A percentile compares a stretch with the other conserved stretches of the same genome.
Conservation (phyloP, 768 basidiomycete genomes). For the Boletus subparvulus region DNA sequence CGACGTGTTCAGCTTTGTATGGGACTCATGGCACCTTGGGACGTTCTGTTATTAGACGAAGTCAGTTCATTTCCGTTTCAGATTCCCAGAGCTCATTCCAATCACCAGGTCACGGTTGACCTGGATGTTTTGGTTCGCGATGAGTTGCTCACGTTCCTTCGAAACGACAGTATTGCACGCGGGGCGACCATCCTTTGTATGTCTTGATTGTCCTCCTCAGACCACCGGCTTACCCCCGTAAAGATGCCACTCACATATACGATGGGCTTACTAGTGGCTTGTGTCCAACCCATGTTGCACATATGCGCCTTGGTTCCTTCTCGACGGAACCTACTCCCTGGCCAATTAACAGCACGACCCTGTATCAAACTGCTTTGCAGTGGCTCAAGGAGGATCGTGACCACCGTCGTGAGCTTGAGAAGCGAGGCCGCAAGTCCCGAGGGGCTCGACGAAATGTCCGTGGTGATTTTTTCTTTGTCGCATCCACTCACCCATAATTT, state of each 20-base stretch:
- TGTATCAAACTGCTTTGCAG: conserved; percentile 75
- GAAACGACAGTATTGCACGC: conserved; percentile 73
- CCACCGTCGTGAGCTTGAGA: conserved; percentile 57
- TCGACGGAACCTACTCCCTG: conserved; percentile 67
- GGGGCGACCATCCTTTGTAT: conserved; percentile 86
- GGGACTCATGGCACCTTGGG: conserved; percentile 94
- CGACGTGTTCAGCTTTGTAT: conserved; percentile 92
- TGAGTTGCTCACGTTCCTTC: conserved; percentile 86
- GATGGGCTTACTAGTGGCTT: conserved; percentile 68
- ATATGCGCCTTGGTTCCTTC: conserved; percentile 84
- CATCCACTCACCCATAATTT: conserved; percentile 6
- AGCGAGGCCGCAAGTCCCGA: conserved; percentile 52
- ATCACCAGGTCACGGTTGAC: conserved; percentile 85
- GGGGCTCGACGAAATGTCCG: conserved; percentile 62
- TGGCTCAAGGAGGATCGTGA: conserved; percentile 89
- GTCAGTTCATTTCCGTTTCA: conserved; percentile 39
- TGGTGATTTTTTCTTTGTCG: conserved; percentile 12
- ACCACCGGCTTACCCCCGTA: conserved; percentile 2
- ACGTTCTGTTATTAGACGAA: conserved; percentile 91
- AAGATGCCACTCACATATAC: conserved; percentile 97
- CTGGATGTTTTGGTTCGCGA: conserved; percentile 93
- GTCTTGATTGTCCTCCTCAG: conserved; percentile 23
- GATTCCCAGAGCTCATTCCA: neutral
- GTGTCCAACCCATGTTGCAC: conserved; percentile 94
- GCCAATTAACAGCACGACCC: conserved; percentile 45